Base-by-base conservation (phyloP, 257 asterid species). In the Solanum bulbocastanum region DNA sequence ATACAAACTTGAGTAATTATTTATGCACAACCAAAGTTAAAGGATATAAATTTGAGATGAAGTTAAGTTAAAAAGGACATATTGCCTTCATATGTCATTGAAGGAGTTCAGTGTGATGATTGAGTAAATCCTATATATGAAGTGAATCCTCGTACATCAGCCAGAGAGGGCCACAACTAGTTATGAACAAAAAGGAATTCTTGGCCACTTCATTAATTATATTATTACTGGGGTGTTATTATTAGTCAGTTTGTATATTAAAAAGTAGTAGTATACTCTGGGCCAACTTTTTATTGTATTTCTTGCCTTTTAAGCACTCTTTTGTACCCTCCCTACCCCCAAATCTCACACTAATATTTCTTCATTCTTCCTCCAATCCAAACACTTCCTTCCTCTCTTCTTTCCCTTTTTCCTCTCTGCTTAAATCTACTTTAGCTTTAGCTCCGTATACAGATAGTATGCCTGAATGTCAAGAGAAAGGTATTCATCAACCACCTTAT, bases 401-500 rank as follows among this genome's bases (percentile, higher is more conserved):
- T 10, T 40, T 33, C 83, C 7, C 11, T 10, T 85, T 85, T 36
- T 62, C 82, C 88, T 83, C 89, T 83, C 92, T 86, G 87, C 69
- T 30, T 30, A 35, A 79, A 83, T 36, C 46, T 15, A 65, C 49
- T 89, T 81, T 88, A 66, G 88, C 62, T 83, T 86, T 90, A 88
- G 91, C 90, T 91, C 87, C 83, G 86, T 87, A 82, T 86, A 68
- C 88, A 87, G 89, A 92, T 88, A 93, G 94, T 90, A 96, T 94
- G 98, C 97, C 91, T 94, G 97, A 94, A 94, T 96, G 98, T 96
- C 98, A 92, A 92, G 94, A 92, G 95, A 94, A 91, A 96, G 98
- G 98, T 96, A 90, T 46, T 36, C 83, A 10, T 36, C 86, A 14
- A 49, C 25, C 74, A 60, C 30, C 20, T 5, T 22, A 18, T 46